phyloP scores from a whole-genome alignment of 495 filamentous ascomycete genomes.

The Thermothielavioides terrestris region DNA sequence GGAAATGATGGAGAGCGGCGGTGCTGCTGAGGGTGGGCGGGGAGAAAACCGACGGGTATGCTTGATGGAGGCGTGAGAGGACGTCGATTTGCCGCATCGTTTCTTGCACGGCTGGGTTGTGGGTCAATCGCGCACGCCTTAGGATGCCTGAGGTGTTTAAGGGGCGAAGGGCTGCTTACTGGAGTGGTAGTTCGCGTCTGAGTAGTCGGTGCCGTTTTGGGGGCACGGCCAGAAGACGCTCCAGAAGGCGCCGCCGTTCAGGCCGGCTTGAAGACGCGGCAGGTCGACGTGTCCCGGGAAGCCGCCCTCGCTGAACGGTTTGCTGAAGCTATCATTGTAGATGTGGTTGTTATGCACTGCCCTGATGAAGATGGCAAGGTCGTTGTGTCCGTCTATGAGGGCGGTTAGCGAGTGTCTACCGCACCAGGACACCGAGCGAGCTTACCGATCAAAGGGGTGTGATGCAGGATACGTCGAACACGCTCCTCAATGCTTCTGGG shows the following conservation, averaged over 20 bases:
- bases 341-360: slow-evolving; percentile 66
- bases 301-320: slow-evolving; percentile 57
- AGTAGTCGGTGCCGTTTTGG: slow-evolving; percentile 58
- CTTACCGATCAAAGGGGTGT: slow-evolving; percentile 74
- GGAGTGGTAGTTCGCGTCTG: slow-evolving; percentile 56
- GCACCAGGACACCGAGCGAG: background rate
- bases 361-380: slow-evolving; percentile 69
- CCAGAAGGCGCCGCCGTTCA: slow-evolving; percentile 79
- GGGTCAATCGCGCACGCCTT: too few species aligned
- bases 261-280: slow-evolving; percentile 50
- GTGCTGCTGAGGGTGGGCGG: slow-evolving; percentile 43
- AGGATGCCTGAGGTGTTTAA: background rate
- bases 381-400: slow-evolving; percentile 77
- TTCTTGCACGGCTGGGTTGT: slow-evolving; percentile 43
- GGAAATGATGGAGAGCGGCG: slow-evolving; percentile 53
- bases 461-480: slow-evolving; percentile 57
- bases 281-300: slow-evolving; percentile 71
- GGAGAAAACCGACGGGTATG: slow-evolving; percentile 65
- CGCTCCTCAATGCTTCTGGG: slow-evolving; percentile 50
- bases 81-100: slow-evolving; percentile 83
- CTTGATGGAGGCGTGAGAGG: slow-evolving; percentile 55
- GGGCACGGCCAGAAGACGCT: slow-evolving; percentile 79
- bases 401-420: slow-evolving; percentile 1
- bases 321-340: slow-evolving; percentile 61
- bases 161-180: slow-evolving; percentile 20